phyloP scores from a whole-genome alignment of 1,284 basidiomycete species.

The Irpex sp. region DNA sequence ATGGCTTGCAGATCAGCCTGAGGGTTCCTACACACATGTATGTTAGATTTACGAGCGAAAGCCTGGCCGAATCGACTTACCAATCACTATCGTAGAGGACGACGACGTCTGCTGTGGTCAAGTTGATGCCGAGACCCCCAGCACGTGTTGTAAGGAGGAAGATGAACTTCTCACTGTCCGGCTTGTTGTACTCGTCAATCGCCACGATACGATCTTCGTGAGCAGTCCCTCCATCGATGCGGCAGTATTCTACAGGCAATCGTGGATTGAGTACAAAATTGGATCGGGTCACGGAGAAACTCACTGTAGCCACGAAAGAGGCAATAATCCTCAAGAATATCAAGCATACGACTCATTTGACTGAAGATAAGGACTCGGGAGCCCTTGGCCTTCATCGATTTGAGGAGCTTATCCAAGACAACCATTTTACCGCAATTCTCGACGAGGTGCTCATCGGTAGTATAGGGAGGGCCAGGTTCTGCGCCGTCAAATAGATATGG shows the following conservation, averaged over 20 bases:
- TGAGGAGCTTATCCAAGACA: constrained; percentile 92
- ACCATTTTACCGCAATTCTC: constrained; percentile 98
- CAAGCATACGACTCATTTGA: constrained; percentile 92
- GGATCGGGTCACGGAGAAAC: constrained; percentile 22
- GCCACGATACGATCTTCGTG: constrained; percentile 95
- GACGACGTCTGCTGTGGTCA: constrained; percentile 94
- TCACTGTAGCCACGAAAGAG: constrained; percentile 87
- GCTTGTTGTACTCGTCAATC: constrained; percentile 98
- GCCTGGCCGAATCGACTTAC: constrained; percentile 34
- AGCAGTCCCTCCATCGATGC: constrained; percentile 94
- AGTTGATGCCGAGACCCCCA: constrained; percentile 97
- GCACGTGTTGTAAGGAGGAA: constrained; percentile 97
- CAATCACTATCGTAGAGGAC: constrained; percentile 98
- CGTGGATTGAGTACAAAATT: neutral
- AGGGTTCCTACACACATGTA: constrained; percentile 69
- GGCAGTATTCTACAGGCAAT: constrained; percentile 77
- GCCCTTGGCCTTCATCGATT: constrained; percentile 88
- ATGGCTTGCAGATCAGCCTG: constrained; percentile 99
- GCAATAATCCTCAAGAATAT: constrained; percentile 98
- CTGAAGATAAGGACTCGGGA: constrained; percentile 97
- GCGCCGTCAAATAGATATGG: neutral
- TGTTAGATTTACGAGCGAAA: constrained; percentile 7
- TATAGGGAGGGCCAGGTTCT: constrained; percentile 98
- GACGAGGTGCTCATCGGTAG: constrained; percentile 96
- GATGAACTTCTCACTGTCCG: constrained; percentile 93